Base-by-base conservation (phyloP, 345 rosid species). In the Eutrema japonicum region DNA sequence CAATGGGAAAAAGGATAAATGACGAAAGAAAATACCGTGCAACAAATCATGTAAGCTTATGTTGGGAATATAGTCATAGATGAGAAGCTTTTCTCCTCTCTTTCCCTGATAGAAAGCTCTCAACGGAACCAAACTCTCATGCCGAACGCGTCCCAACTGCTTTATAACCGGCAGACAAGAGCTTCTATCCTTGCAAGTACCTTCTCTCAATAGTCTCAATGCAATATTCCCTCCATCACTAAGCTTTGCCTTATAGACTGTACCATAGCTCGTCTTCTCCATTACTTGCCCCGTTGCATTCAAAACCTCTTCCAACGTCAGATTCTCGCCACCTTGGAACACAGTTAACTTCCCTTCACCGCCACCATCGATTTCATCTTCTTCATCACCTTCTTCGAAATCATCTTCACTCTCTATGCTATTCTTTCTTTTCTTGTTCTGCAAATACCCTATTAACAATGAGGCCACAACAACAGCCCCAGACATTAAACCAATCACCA, bases 81-180 rank as follows among this genome's bases (percentile, higher is more conserved):
- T 91, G 49, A 95, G 99, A 33, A 95, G 90, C 88, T 95, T 89
- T 73, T 95, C 99, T 64, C 99, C 97, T 84, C 97, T 85, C 75
- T 88, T 94, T 68, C 99, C 99, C 37, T 95, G 93, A 80, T 95
- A 95, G 80, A 92, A 95, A 73, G 99, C 99, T 83, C 96, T 87
- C 77, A 95, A 79, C 0, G 97, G 96, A 74, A 95, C 85, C 85
- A 95, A 78, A 76, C 84, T 91, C 85, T 91, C 99, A 8, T 95
- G 96, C 3, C 99, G 86, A 71, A 92, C 75, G 43, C 83, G 87
- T 30, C 97, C 97, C 42, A 94, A 62, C 64, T 91, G 97, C 85
- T 72, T 87, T 71, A 94, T 84, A 58, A 87, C 89, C 4, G 92
- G 91, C 62, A 90, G 63, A 72, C 96, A 89, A 4, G 89, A 85